Evolutionary conservation across 78 protist species (phyloP).

Genomic region (Bodo saltans): DNA sequence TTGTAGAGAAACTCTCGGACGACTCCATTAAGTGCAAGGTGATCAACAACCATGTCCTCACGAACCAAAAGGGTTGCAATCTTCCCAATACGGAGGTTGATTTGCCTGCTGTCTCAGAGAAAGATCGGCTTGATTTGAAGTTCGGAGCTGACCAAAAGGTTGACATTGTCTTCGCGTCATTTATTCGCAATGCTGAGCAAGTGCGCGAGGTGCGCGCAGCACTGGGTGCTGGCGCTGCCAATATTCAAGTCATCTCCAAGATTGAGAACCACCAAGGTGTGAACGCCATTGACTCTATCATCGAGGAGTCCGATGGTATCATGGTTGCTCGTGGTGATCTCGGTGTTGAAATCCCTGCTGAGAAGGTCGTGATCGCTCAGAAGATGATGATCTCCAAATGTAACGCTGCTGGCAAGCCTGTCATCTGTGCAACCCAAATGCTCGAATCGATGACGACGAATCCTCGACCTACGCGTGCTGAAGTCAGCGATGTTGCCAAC

Average conservation of each 20-base stretch:
- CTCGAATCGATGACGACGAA: conserved; percentile 77
- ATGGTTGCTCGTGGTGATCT: conserved; percentile 97
- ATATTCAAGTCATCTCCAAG: conserved; percentile 69
- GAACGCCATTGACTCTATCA: conserved; percentile 73
- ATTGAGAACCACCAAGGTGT: conserved; percentile 85
- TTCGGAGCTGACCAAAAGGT: conserved; percentile 71
- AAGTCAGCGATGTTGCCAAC: conserved; percentile 90
- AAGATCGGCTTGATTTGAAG: conserved; percentile 61
- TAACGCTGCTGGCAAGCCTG: conserved; percentile 71
- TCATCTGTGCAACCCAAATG: conserved; percentile 93
- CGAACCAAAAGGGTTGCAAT: conserved; percentile 67
- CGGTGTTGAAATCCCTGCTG: conserved; percentile 82
- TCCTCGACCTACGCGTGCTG: conserved; percentile 90
- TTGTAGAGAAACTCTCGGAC: not conserved
- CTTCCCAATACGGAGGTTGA: conserved; percentile 69
- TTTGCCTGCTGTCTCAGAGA: conserved; percentile 77
- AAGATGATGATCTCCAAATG: conserved; percentile 80
- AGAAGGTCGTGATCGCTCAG: conserved; percentile 76
- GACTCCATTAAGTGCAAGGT: conserved; percentile 43
- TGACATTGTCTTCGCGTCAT: conserved; percentile 77
- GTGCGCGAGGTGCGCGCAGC: conserved; percentile 51
- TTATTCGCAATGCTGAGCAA: conserved; percentile 68
- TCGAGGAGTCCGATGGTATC: conserved; percentile 79
- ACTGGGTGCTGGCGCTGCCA: conserved; percentile 15
- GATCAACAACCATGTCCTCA: conserved; percentile 49